These are phyloP conservation scores for Globisporangium orthogonon DNA, from an alignment of 352 stramenopile genomes.

Conservation along the genomic window DNA sequence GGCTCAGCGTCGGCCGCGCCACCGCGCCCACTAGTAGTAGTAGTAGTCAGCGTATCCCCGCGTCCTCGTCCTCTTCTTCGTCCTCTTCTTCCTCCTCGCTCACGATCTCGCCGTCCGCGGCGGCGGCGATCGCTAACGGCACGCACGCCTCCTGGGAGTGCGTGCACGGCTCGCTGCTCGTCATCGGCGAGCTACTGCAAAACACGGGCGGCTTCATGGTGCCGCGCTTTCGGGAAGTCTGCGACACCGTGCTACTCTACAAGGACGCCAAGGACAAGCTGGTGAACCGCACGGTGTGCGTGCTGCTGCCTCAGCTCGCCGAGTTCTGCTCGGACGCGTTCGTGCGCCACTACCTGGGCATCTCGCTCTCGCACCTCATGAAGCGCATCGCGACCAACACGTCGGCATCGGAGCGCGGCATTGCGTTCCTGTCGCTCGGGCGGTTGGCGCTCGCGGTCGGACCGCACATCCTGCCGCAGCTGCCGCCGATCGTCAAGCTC, in stretches of 20 bases:
- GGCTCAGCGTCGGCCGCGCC: constrained; percentile 20
- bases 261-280: constrained; percentile 85
- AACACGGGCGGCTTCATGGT: constrained; percentile 96
- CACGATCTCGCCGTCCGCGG: constrained; percentile 5
- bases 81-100: background rate
- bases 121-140: constrained; percentile 7
- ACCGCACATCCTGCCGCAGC: constrained; percentile 78
- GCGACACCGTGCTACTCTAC: constrained; percentile 91
- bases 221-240: constrained; percentile 95
- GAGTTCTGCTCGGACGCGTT: constrained; percentile 91
- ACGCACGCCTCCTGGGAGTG: constrained; percentile 55
- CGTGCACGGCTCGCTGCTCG: constrained; percentile 94
- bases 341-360: constrained; percentile 89
- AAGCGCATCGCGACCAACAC: constrained; percentile 67
- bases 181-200: constrained; percentile 92
- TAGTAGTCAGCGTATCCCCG: too few relatives aligned
- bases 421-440: constrained; percentile 92
- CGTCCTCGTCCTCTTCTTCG: too few relatives aligned
- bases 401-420: constrained; percentile 48
- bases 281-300: constrained; percentile 74
- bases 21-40: background rate
- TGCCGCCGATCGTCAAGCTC: constrained; percentile 73
- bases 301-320: constrained; percentile 92
- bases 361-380: constrained; percentile 77
- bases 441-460: constrained; percentile 89